These are phyloP conservation scores for Leishmania arabica DNA, from an alignment of 208 protist species.

Conservation along the genomic window DNA sequence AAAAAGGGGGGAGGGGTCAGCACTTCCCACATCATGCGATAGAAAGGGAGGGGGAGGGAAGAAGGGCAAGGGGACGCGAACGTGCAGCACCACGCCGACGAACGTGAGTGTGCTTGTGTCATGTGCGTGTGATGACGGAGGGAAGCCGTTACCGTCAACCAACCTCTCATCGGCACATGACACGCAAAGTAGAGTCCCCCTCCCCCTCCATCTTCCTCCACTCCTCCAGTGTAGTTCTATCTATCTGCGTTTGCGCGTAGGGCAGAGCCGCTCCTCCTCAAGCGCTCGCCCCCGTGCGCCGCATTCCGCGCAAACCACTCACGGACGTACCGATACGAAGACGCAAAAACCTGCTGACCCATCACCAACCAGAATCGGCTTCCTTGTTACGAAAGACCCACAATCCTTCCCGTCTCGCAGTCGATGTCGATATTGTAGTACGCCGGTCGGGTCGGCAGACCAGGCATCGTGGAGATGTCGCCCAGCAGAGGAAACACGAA, in stretches of 20 bases:
- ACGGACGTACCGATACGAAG: not conserved
- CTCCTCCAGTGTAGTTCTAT: not conserved
- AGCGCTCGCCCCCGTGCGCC: not conserved
- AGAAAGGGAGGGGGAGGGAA: not conserved
- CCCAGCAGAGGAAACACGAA: constrained; percentile 97
- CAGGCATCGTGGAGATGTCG: constrained; percentile 95
- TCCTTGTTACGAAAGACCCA: constrained; percentile 91
- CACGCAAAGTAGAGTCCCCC: too few relatives aligned
- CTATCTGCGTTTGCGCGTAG: not conserved
- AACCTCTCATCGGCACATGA: not conserved
- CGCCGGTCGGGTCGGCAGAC: constrained; percentile 94
- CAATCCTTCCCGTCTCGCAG: constrained; percentile 85
- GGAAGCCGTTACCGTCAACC: constrained; percentile 10
- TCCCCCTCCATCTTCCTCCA: not conserved
- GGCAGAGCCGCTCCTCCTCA: too few relatives aligned
- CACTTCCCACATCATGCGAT: not conserved
- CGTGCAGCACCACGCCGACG: not conserved
- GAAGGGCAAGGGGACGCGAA: not conserved
- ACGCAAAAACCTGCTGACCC: not conserved
- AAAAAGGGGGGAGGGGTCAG: not conserved
- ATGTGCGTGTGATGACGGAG: not conserved
- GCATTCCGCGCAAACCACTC: not conserved
- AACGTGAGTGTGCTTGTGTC: not conserved
- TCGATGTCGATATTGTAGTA: constrained; percentile 98
- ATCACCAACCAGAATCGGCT: not conserved